Evolutionary conservation across 1,139 yeast species (phyloP), one percentile per base, ranked within the genome.

Genomic region (Kodamaea derodonti): DNA sequence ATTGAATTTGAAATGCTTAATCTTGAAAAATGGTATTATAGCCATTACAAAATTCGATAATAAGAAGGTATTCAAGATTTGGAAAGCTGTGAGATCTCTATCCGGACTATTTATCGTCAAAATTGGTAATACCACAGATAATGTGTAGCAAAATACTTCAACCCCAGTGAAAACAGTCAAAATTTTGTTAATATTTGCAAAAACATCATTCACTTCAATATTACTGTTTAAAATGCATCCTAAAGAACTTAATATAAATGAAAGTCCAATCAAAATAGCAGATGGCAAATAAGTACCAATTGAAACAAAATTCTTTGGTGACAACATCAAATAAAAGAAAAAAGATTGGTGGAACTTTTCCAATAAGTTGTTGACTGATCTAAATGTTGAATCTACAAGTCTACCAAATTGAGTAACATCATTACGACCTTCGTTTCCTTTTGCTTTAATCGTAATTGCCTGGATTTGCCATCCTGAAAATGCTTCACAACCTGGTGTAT

Each of bases 271-370:
- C 17, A 85, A 62, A 33, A 84, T 80, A 0, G 95, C 95, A 2
- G 94, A 71, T 1, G 97, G 98, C 34, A 94, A 66, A 52, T 90
- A 94, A 14, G 95, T 87, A 2, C 96, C 97, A 47, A 94, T 90
- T 3, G 96, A 86, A 12, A 92, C 95, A 62, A 94, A 94, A 40
- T 74, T 62, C 40, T 72, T 66, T 10, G 97, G 94, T 0, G 90
- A 76, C 38, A 94, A 61, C 62, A 94, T 61, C 49, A 92, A 70
- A 62, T 90, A 94, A 54, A 90, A 94, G 68, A 94, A 94, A 56
- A 88, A 94, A 1, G 97, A 87, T 57, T 94, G 98, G 57, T 94
- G 99, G 58, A 92, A 92, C 56, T 90, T 95, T 57, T 94, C 99
- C 37, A 92, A 67, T 47, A 94, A 69, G 56, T 94, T 94, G 61